Evolutionary conservation across 441 rosid species (phyloP).

Genomic region (Erysimum cheiri): DNA sequence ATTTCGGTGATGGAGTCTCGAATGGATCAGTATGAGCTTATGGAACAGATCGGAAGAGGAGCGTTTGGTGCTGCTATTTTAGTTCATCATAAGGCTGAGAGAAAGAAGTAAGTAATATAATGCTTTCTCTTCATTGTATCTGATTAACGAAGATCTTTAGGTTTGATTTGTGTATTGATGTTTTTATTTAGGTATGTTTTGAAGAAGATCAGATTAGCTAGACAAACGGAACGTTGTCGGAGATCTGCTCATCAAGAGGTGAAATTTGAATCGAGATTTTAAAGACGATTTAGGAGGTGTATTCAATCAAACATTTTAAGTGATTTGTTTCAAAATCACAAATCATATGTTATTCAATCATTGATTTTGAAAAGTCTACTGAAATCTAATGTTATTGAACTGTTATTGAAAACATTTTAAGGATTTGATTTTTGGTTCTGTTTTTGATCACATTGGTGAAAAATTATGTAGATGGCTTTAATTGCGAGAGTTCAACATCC

Average conservation of each 20-base stretch:
- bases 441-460: conserved; percentile 22
- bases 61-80: conserved; percentile 98
- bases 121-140: background rate
- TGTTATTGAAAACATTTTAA: background rate
- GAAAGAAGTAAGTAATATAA: conserved; percentile 60
- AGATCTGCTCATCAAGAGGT: conserved; percentile 99
- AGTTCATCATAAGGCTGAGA: conserved; percentile 88
- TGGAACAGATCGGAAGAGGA: conserved; percentile 99
- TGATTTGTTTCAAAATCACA: too few relatives aligned
- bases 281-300: background rate
- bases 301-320: too few relatives aligned
- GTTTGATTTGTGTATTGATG: conserved; percentile 3
- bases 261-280: conserved; percentile 30
- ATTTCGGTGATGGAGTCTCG: conserved; percentile 69
- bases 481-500: conserved; percentile 91
- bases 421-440: too few relatives aligned
- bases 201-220: conserved; percentile 96
- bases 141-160: background rate
- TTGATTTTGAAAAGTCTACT: too few relatives aligned
- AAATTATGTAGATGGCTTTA: conserved; percentile 69
- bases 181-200: conserved; percentile 67
- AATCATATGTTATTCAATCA: too few relatives aligned
- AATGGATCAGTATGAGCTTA: conserved; percentile 98
- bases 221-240: conserved; percentile 94
- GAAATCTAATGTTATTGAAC: too few relatives aligned